A percentile compares a stretch with the other conserved stretches of the same genome.
phyloP scores from a whole-genome alignment of 2,329 filamentous ascomycete genomes.

The Lachnellula occidentalis region DNA sequence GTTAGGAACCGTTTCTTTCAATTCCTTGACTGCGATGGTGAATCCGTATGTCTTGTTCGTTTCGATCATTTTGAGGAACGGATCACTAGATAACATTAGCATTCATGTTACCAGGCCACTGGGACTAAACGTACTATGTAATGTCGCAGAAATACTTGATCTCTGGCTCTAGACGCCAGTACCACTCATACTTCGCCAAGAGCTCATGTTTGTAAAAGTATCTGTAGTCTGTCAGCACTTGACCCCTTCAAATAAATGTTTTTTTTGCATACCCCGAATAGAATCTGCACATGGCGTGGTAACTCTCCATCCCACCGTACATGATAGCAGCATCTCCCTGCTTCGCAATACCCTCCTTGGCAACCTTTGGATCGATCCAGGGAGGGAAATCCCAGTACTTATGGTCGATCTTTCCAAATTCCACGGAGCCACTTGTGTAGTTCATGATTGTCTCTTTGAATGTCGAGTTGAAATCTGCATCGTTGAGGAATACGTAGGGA shows the following conservation, averaged over 20 bases:
- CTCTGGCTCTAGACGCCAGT: constrained; percentile 97
- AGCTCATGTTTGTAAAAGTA: constrained; percentile 98
- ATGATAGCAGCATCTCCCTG: constrained; percentile 97
- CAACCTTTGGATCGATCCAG: constrained; percentile 91
- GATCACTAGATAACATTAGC: constrained; percentile 59
- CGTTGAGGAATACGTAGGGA: constrained; percentile 96
- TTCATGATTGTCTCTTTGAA: constrained; percentile 87
- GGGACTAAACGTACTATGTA: constrained; percentile 66
- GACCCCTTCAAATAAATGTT: not conserved
- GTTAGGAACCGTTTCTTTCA: constrained; percentile 96
- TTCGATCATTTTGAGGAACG: constrained; percentile 91
- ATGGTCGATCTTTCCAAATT: constrained; percentile 89
- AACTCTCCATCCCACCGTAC: constrained; percentile 98
- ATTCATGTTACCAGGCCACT: not conserved
- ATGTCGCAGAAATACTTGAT: constrained; percentile 99
- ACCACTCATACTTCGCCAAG: constrained; percentile 97
- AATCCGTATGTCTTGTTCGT: constrained; percentile 98
- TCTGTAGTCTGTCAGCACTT: constrained; percentile 36
- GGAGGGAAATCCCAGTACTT: constrained; percentile 96
- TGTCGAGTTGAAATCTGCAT: constrained; percentile 90
- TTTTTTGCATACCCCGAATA: constrained; percentile 74
- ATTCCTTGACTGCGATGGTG: constrained; percentile 96
- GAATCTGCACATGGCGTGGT: constrained; percentile 98
- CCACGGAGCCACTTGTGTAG: constrained; percentile 80
- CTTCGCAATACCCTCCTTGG: constrained; percentile 92